Evolutionary conservation across 2,329 filamentous ascomycete genomes (phyloP), one percentile per base, ranked within the genome.

Genomic region (Hortaea sp.): DNA sequence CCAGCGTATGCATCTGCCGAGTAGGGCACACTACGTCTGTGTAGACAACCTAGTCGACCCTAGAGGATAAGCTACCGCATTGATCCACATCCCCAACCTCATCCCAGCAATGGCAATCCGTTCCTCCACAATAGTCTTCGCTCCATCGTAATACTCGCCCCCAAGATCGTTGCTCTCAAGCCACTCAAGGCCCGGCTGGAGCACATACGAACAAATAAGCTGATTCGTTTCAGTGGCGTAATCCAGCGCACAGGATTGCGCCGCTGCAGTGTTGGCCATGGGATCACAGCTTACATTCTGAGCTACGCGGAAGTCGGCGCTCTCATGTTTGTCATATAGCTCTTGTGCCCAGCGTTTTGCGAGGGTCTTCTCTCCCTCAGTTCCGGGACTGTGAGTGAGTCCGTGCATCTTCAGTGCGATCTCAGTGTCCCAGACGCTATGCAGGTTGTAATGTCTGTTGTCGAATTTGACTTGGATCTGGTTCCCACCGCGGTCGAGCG

Each of bases 71-170:
- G 62, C 63, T 46, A 68, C 55, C 6, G 60, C 55, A 48, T 67
- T 58, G 38, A 67, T 49, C 57, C 60, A 67, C 10, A 57, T 57
- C 7, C 63, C 65, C 9, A 67, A 55, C 27, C 65, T 52, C 40
- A 64, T 63, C 1, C 65, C 65, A 39, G 59, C 68, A 57, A 69
- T 71, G 1, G 69, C 68, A 43, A 73, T 66, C 59, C 71, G 67
- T 49, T 65, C 46, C 51, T 67, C 59, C 3, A 72, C 59, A 1
- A 67, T 65, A 3, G 64, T 60, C 13, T 69, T 61, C 1, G 61
- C 65, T 27, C 49, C 54, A 27, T 67, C 48, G 42, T 60, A 64
- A 50, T 64, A 64, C 4, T 41, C 50, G 7, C 54, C 52, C 31
- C 55, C 63, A 29, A 71, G 51, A 41, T 72, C 69, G 40, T 62